Base-by-base conservation (phyloP, 352 stramenopile genomes). In the Phytophthora sojae region DNA sequence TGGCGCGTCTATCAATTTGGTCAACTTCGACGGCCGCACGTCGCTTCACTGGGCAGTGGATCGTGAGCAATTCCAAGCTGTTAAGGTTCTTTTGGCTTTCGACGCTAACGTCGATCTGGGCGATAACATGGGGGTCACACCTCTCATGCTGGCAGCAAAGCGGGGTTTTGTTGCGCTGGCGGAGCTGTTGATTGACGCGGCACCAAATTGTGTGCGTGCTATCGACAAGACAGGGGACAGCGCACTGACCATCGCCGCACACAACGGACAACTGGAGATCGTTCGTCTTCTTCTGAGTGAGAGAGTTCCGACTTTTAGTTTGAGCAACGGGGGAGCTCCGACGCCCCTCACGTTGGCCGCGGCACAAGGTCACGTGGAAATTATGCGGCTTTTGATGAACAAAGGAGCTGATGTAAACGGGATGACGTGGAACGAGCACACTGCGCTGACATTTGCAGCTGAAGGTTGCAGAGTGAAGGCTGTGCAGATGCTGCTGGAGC, bases 331-430 rank as follows among this genome's bases (percentile, higher is more conserved):
- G 23, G 66, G 30, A 21, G 66, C 39, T 37, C 26, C 39, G 17
- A 73, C 66, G 9, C 66, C 60, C 2, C 47, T 73, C 11, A 73
- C 69, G 66, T 29, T 73, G 21, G 59, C 66, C 2, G 60, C 66
- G 2, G 6, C 45, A n/a, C 47, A 60, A 60, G 52, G 52, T 5
- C 52, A 73, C 5, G 44, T 58, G 14, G 53, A 55, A 14, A 37
- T 73, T 1, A 39, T 73, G 32, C 56, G 42, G 19, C 14, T 61
- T 14, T 44, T 73, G 8, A 17, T 73, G 5, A 17, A 59, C 4
- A 57, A 60, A 7, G 32, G 64, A n/a, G 64, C 55, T 29, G 25
- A 56, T 35, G 49, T 61, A 6, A 49, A 58, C 26, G 59, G 58
- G 21, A 56, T 45, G 37, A 61, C 58, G 8, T 57, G 17, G 32